Conservation (phyloP, 106 monocot species). For the Dendrobium huoshanense region DNA sequence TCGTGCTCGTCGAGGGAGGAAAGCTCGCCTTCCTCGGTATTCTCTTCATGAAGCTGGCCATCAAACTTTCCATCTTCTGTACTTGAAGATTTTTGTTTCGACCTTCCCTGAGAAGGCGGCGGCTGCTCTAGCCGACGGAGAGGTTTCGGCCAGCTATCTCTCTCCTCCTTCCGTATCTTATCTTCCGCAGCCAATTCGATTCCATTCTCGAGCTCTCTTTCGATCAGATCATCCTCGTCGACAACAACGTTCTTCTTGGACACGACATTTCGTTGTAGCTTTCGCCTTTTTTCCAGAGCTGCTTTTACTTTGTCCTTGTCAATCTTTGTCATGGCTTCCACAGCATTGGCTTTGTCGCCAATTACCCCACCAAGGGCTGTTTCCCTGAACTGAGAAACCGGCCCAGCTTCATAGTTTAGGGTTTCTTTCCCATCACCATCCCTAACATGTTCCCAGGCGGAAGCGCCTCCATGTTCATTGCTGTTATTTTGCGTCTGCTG, state of each 20-base stretch:
- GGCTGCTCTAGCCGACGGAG: slow-evolving; percentile 1
- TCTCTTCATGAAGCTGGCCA: slow-evolving; percentile 9
- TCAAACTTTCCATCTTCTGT: neutral
- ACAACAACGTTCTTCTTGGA: slow-evolving; percentile 25
- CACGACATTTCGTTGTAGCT: slow-evolving; percentile 11
- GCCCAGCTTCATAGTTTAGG: slow-evolving; percentile 9
- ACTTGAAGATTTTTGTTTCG: neutral
- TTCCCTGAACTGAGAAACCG: neutral
- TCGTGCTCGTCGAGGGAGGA: slow-evolving; percentile 34
- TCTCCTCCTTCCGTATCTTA: slow-evolving; percentile 17
- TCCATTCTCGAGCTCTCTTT: slow-evolving; percentile 58
- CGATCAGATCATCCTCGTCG: slow-evolving; percentile 69
- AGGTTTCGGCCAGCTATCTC: slow-evolving; percentile 20
- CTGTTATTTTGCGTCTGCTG: slow-evolving; percentile 10
- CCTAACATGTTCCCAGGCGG: slow-evolving; percentile 3
- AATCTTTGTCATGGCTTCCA: slow-evolving; percentile 19
- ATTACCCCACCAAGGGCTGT: neutral
- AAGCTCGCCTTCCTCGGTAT: slow-evolving; percentile 45
- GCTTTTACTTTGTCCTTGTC: slow-evolving; percentile 72
- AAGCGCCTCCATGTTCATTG: slow-evolving; percentile 8
- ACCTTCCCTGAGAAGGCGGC: neutral
- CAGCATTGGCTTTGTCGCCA: slow-evolving; percentile 6
- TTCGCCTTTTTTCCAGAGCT: slow-evolving; percentile 50
- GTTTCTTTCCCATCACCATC: slow-evolving; percentile 13
- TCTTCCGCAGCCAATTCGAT: slow-evolving; percentile 35